Conservation (phyloP, 1,139 yeast species). For the Suhomyces ambrosiae region DNA sequence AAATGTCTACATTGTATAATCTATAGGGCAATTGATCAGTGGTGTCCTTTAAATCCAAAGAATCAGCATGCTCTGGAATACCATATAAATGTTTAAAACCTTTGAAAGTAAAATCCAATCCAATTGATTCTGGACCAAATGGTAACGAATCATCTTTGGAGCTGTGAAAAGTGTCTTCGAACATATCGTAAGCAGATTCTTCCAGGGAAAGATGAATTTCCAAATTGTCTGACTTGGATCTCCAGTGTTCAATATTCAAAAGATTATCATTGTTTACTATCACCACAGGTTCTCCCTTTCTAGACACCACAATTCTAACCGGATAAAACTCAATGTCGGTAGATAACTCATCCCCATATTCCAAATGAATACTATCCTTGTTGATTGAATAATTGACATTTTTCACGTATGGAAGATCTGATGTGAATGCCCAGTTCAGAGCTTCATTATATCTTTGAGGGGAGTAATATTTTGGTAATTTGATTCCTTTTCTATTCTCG, state of each 20-base stretch:
- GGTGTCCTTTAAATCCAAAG: constrained; percentile 73
- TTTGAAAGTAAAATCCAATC: constrained; percentile 68
- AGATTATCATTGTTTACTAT: constrained; percentile 68
- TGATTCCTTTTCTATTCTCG: constrained; percentile 42
- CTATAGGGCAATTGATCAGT: constrained; percentile 68
- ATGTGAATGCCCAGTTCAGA: constrained; percentile 57
- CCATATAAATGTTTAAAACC: constrained; percentile 75
- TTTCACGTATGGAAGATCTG: constrained; percentile 14
- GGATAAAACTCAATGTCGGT: constrained; percentile 51
- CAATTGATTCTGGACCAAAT: constrained; percentile 90
- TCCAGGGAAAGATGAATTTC: constrained; percentile 47
- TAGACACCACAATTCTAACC: constrained; percentile 51
- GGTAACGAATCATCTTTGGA: constrained; percentile 62
- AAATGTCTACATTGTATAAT: constrained; percentile 87
- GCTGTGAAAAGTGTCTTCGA: constrained; percentile 62
- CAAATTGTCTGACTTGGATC: constrained; percentile 42
- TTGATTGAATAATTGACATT: constrained; percentile 15
- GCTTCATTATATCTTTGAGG: constrained; percentile 62
- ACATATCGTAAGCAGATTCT: constrained; percentile 61
- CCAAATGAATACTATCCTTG: constrained; percentile 28
- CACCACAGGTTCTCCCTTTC: constrained; percentile 48
- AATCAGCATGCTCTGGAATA: constrained; percentile 93
- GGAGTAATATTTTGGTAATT: constrained; percentile 27
- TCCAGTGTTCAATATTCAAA: constrained; percentile 77
- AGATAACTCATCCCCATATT: constrained; percentile 41